Conservation (phyloP, 169 alveolate species). For the Plasmodium adleri region DNA sequence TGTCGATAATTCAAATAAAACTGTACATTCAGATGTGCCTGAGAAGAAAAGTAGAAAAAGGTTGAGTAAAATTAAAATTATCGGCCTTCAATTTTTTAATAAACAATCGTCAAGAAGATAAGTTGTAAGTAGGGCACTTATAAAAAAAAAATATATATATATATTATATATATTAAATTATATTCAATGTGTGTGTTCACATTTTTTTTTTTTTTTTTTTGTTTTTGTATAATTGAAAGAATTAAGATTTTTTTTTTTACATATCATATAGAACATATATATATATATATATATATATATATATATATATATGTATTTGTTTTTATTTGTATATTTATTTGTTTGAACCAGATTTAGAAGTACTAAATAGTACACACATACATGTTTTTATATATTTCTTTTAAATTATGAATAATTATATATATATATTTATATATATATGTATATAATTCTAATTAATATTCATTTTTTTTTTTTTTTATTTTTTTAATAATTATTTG, state of each 20-base stretch:
- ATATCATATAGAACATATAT: too few species aligned
- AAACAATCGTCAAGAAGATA: conserved; percentile 10
- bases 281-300: too few species aligned
- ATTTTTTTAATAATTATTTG: conserved; percentile 1
- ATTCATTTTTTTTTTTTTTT: not conserved
- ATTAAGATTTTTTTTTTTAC: too few species aligned
- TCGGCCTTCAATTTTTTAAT: conserved; percentile 38
- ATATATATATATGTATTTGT: too few species aligned
- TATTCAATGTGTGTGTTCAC: not conserved
- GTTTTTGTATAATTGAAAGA: too few species aligned
- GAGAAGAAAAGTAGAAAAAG: conserved; percentile 28
- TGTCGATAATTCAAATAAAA: conserved; percentile 8
- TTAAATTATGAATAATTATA: not conserved
- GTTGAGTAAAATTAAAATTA: conserved; percentile 46
- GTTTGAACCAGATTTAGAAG: too few species aligned
- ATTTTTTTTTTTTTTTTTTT: too few species aligned
- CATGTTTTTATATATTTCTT: conserved; percentile 10
- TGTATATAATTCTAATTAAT: conserved; percentile 9
- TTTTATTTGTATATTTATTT: too few species aligned
- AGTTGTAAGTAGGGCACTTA: not conserved
- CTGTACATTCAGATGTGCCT: not conserved
- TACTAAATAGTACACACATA: not conserved
- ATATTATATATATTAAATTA: not conserved
- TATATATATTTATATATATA: too few species aligned
- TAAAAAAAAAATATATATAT: too few species aligned